These are phyloP conservation scores for Bremia lactucae DNA, from an alignment of 352 stramenopile species.

Conservation along the genomic window DNA sequence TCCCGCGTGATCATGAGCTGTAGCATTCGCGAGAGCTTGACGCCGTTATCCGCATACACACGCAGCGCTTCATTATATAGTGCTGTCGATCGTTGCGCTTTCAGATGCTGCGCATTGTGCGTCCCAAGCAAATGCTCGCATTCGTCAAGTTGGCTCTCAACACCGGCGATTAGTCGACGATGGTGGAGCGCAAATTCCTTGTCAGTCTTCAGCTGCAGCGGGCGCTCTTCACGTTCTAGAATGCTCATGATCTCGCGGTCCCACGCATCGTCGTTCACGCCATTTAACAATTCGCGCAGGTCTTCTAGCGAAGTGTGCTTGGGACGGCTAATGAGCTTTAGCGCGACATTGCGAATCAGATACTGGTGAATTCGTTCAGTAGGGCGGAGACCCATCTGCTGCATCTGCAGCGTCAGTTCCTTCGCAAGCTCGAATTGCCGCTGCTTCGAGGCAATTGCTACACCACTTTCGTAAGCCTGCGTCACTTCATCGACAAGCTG, in stretches of 20 bases:
- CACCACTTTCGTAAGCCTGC: slow-evolving; percentile 45
- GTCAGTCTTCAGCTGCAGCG: slow-evolving; percentile 47
- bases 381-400: slow-evolving; percentile 20
- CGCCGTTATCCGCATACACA: slow-evolving; percentile 40
- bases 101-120: slow-evolving; percentile 1
- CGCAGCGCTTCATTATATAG: slow-evolving; percentile 59
- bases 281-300: slow-evolving; percentile 23
- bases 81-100: slow-evolving; percentile 11
- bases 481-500: slow-evolving; percentile 23
- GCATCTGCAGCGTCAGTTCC: slow-evolving; percentile 37
- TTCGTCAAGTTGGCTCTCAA: slow-evolving; percentile 33
- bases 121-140: slow-evolving; percentile 25
- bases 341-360: slow-evolving; percentile 43
- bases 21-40: slow-evolving; percentile 47
- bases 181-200: slow-evolving; percentile 42
- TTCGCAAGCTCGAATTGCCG: slow-evolving; percentile 40
- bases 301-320: slow-evolving; percentile 22
- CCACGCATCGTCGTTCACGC: slow-evolving; percentile 22
- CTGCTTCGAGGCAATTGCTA: slow-evolving; percentile 68
- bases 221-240: slow-evolving; percentile 37
- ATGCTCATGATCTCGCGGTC: slow-evolving; percentile 49
- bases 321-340: slow-evolving; percentile 25
- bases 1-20: slow-evolving; percentile 43
- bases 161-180: slow-evolving; percentile 23
- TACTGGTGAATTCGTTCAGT: slow-evolving; percentile 35